A percentile compares a stretch with the other conserved stretches of the same genome.
Conservation (phyloP, 257 asterid genomes). For the Dorcoceras hygrometricum region DNA sequence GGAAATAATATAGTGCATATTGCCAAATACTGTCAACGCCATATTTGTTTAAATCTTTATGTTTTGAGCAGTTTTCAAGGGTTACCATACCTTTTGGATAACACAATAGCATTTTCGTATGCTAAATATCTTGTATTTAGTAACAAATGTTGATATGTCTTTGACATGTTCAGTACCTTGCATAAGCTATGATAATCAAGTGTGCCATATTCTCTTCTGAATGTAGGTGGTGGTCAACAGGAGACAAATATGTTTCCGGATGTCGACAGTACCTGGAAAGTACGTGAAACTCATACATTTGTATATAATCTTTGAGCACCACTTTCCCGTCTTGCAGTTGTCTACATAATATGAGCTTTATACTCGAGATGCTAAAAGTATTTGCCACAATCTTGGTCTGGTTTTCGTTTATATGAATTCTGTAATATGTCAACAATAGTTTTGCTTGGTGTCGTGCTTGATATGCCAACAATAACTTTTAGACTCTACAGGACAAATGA, state of each 20-base stretch:
- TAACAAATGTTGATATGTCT: too few species aligned
- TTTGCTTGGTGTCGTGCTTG: neutral
- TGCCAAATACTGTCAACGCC: neutral
- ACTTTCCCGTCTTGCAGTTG: neutral
- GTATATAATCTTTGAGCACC: neutral
- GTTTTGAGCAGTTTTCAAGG: constrained; percentile 6
- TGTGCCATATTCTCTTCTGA: constrained; percentile 18
- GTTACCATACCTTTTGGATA: neutral
- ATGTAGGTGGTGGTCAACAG: constrained; percentile 61
- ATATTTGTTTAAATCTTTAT: too few species aligned
- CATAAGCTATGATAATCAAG: constrained; percentile 6
- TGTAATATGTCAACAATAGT: neutral
- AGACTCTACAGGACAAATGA: neutral
- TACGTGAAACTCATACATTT: neutral
- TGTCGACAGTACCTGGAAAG: constrained; percentile 84
- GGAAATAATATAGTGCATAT: neutral
- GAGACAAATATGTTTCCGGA: constrained; percentile 81
- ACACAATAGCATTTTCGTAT: neutral
- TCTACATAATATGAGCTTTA: neutral
- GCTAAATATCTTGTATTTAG: constrained; percentile 4
- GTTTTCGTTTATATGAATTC: too few species aligned
- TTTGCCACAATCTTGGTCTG: neutral
- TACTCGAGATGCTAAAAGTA: neutral
- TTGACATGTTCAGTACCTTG: constrained; percentile 17
- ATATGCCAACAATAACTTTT: too few species aligned